Conservation (phyloP, 345 rosid genomes). For the Hypericum androsaemum region DNA sequence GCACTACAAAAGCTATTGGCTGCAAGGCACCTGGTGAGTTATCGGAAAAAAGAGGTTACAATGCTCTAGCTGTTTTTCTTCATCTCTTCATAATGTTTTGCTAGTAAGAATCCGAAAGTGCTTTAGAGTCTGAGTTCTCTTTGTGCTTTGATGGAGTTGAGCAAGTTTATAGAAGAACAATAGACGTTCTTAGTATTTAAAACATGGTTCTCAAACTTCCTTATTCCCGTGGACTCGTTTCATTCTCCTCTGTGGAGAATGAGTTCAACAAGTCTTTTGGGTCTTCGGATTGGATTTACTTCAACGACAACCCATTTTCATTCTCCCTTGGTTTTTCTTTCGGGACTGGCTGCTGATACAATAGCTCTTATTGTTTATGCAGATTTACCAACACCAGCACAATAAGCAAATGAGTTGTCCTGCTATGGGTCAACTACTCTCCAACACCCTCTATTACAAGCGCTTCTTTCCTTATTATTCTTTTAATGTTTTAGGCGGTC, state of each 20-base stretch:
- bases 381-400: constrained; percentile 98
- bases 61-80: background rate
- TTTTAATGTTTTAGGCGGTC: constrained; percentile 91
- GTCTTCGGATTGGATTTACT: too few relatives aligned
- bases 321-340: too few relatives aligned
- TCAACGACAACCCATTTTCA: too few relatives aligned
- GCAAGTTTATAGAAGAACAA: too few relatives aligned
- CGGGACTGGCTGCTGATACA: too few relatives aligned
- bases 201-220: too few relatives aligned
- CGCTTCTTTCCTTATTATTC: constrained; percentile 96
- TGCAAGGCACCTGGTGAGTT: constrained; percentile 85
- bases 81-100: background rate
- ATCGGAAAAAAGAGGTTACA: background rate
- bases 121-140: too few relatives aligned
- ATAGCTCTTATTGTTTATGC: constrained; percentile 6
- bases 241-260: too few relatives aligned
- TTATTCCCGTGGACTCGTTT: too few relatives aligned
- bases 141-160: too few relatives aligned
- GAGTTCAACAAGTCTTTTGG: too few relatives aligned
- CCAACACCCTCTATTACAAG: constrained; percentile 93
- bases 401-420: constrained; percentile 98
- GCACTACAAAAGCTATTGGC: constrained; percentile 78
- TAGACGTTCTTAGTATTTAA: too few relatives aligned
- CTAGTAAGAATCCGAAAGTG: background rate
- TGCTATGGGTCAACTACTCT: constrained; percentile 91